A percentile compares a stretch with the other conserved stretches of the same genome.
Conservation (phyloP, 2,329 filamentous ascomycete species). For the Hypoxylon sp. region DNA sequence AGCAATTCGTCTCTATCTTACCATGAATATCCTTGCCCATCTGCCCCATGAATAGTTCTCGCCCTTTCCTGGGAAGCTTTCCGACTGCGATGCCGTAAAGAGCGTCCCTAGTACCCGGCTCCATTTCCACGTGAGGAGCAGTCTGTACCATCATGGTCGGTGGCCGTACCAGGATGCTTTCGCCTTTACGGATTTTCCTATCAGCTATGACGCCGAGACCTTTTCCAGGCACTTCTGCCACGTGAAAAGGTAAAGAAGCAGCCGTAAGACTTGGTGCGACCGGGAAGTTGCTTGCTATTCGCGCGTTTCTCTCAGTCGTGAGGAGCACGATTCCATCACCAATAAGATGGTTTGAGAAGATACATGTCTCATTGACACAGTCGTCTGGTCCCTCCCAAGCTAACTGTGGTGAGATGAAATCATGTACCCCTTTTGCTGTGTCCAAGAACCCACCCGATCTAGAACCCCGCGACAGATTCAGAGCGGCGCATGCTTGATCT, state of each 20-base stretch:
- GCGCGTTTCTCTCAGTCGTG: slow-evolving; percentile 47
- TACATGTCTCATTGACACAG: slow-evolving; percentile 49
- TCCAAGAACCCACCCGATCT: background rate
- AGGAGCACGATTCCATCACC: slow-evolving; percentile 49
- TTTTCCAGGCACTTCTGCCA: slow-evolving; percentile 54
- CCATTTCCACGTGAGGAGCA: slow-evolving; percentile 40
- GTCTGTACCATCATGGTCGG: slow-evolving; percentile 55
- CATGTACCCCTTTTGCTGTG: slow-evolving; percentile 1
- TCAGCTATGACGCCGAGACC: slow-evolving; percentile 57
- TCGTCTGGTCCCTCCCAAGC: slow-evolving; percentile 48
- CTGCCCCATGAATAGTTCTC: slow-evolving; percentile 52
- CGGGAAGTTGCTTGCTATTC: slow-evolving; percentile 40
- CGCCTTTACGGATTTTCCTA: slow-evolving; percentile 55
- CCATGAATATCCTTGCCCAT: slow-evolving; percentile 52
- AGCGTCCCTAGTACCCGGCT: slow-evolving; percentile 39
- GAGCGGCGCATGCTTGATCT: slow-evolving; percentile 37
- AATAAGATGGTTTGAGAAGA: slow-evolving; percentile 46
- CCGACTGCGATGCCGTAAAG: slow-evolving; percentile 54
- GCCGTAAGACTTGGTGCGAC: slow-evolving; percentile 6
- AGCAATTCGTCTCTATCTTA: slow-evolving; percentile 57
- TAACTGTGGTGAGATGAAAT: background rate
- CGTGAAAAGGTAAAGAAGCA: slow-evolving; percentile 50
- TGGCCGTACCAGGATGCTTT: slow-evolving; percentile 54
- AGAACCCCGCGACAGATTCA: background rate
- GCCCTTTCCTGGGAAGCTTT: slow-evolving; percentile 47